phyloP scores from a whole-genome alignment of 441 rosid species.

The Rhodomyrtus psidioides region DNA sequence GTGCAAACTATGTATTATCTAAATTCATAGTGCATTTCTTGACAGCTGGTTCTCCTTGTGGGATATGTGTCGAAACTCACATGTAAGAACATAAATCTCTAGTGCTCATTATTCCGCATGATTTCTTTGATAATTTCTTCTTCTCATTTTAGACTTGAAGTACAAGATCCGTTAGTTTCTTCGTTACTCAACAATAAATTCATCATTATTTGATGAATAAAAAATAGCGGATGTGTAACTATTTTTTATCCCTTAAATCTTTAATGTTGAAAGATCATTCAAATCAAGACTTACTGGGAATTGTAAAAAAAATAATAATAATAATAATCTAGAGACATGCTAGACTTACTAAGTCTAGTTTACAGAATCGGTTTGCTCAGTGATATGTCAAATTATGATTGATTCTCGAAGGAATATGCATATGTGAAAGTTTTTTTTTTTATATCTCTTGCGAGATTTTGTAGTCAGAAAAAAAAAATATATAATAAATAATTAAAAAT shows the following conservation, averaged over 20 bases:
- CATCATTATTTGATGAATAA: not conserved
- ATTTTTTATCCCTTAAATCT: not conserved
- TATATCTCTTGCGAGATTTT: no score
- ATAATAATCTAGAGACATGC: not conserved
- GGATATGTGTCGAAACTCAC: not conserved
- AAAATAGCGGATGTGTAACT: not conserved
- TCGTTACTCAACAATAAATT: not conserved
- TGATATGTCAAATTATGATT: not conserved
- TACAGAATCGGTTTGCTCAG: not conserved
- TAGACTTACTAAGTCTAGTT: not conserved
- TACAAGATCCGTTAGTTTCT: not conserved
- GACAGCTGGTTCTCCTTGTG: not conserved
- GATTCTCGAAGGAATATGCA: not conserved
- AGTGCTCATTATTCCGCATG: not conserved
- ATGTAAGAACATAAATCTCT: not conserved
- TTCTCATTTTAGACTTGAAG: not conserved
- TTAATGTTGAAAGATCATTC: not conserved
- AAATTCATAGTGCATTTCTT: not conserved
- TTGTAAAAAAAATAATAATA: not conserved
- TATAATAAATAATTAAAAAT: no score
- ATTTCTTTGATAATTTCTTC: not conserved
- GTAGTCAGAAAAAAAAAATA: rapidly evolving
- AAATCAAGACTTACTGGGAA: not conserved
- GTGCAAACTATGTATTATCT: not conserved
- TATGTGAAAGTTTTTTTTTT: no score